Evolutionary conservation across 1,284 basidiomycete genomes (phyloP).

Genomic region (Naganishia cerealis): DNA sequence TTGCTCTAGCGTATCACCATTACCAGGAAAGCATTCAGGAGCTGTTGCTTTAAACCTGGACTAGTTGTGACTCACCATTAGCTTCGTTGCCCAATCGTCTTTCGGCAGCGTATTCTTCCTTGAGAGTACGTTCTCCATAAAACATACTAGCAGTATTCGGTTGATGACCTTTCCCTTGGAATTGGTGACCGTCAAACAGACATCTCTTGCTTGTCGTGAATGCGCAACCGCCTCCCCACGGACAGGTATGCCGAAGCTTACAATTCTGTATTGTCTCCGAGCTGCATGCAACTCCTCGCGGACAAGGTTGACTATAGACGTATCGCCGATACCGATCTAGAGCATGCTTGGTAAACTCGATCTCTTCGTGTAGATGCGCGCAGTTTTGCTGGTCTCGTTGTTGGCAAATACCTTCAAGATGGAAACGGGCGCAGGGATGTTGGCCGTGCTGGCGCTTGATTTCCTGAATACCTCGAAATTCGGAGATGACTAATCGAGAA

Average conservation of each 20-base stretch:
- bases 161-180: slow-evolving; percentile 18
- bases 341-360: slow-evolving; percentile 5
- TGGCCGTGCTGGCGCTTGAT: slow-evolving; percentile 12
- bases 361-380: slow-evolving; percentile 26
- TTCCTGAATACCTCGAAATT: slow-evolving; percentile 13
- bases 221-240: slow-evolving; percentile 6
- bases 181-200: slow-evolving; percentile 6
- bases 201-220: slow-evolving; percentile 4
- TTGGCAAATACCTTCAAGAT: slow-evolving; percentile 18
- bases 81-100: not conserved
- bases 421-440: slow-evolving; percentile 14
- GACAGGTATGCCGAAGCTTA: slow-evolving; percentile 22
- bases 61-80: not conserved
- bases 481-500: slow-evolving; percentile 8
- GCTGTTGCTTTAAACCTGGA: not conserved
- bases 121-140: slow-evolving; percentile 1
- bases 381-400: slow-evolving; percentile 12
- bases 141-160: slow-evolving; percentile 17
- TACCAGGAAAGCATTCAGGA: not conserved
- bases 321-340: slow-evolving; percentile 27
- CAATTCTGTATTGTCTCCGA: slow-evolving; percentile 1
- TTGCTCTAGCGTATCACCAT: not conserved
- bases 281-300: slow-evolving; percentile 5
- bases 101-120: not conserved
- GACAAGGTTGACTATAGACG: slow-evolving; percentile 31